Base-by-base conservation (phyloP, 2,329 filamentous ascomycete species). In the Penicillium griseofulvum region DNA sequence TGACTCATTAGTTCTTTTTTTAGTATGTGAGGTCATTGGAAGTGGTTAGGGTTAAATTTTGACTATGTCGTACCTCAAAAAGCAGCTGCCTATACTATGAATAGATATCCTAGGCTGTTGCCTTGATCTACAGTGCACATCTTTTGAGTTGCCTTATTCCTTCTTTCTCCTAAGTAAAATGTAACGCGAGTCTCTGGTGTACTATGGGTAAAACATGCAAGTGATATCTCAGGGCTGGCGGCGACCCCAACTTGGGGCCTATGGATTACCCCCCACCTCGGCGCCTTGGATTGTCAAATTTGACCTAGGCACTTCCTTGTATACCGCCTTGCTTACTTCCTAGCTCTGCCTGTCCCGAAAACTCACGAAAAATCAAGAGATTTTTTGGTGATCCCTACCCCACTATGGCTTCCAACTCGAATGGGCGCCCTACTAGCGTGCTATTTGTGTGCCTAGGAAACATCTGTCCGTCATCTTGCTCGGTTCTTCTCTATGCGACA, bases 381-480 rank as follows among this genome's bases (percentile, higher is more conserved):
- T 38, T 36, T 34, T 19, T 26, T 43, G 5, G 24, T 31, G 19
- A 33, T 34, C 17, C 36, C 12, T 33, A 52, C 41, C 26, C 28
- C 33, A 60, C 22, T 39, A 70, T 72, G 68, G 46, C 68, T 4
- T 49, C 62, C 24, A 52, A 47, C 42, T 52, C 64, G 2, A 47
- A 61, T 16, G 46, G 31, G 39, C 56, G 56, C 28, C 66, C 68
- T 34, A 69, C 90, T 52, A 91, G 87, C 2, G 88, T 97, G 36
- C 84, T 97, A 49, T 97, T 97, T 71, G 93, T 97, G 65, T 99
- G 94, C 76, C 82, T 97, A 33, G 94, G 94, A 72, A 99, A 99
- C 75, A 97, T 97, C 69, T 99, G 91, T 83, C 68, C 49, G 73
- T 57, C 17, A 17, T 44, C 55, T 49, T 53, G 17, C 53, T 49